phyloP scores from a whole-genome alignment of 352 stramenopile genomes.

The Phytopythium mirpurense region DNA sequence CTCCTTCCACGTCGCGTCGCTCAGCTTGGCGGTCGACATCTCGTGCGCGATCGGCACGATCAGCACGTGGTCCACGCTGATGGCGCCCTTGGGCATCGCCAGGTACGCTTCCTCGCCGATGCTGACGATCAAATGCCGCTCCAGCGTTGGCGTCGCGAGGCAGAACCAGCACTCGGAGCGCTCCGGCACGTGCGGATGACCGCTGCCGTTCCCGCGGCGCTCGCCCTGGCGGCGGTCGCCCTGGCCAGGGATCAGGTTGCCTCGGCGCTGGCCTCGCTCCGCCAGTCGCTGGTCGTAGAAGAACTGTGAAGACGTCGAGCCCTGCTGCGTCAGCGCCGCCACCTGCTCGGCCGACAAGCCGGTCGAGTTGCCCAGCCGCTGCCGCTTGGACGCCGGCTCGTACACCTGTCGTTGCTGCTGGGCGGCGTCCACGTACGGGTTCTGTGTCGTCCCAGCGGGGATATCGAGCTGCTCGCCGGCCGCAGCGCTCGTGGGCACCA shows the following conservation, averaged over 20 bases:
- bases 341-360: constrained; percentile 63
- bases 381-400: constrained; percentile 36
- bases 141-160: constrained; percentile 64
- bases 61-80: constrained; percentile 68
- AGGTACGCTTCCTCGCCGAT: constrained; percentile 79
- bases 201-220: constrained; percentile 13
- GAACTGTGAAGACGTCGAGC: constrained; percentile 40
- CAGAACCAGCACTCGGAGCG: constrained; percentile 86
- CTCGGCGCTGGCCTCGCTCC: constrained; percentile 41
- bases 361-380: constrained; percentile 23
- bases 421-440: constrained; percentile 43
- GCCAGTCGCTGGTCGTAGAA: constrained; percentile 75
- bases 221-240: constrained; percentile 14
- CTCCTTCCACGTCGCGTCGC: constrained; percentile 30
- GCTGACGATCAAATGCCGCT: constrained; percentile 79
- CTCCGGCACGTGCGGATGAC: constrained; percentile 28
- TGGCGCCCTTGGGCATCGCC: constrained; percentile 75
- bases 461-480: constrained; percentile 45
- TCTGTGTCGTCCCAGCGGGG: constrained; percentile 64
- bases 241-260: constrained; percentile 25
- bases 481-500: constrained; percentile 30
- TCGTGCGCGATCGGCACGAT: constrained; percentile 81
- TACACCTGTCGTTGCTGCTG: constrained; percentile 8
- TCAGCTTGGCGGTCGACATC: constrained; percentile 47
- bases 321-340: constrained; percentile 49